Base-by-base conservation (phyloP, 257 asterid species). In the Ilex asprella region DNA sequence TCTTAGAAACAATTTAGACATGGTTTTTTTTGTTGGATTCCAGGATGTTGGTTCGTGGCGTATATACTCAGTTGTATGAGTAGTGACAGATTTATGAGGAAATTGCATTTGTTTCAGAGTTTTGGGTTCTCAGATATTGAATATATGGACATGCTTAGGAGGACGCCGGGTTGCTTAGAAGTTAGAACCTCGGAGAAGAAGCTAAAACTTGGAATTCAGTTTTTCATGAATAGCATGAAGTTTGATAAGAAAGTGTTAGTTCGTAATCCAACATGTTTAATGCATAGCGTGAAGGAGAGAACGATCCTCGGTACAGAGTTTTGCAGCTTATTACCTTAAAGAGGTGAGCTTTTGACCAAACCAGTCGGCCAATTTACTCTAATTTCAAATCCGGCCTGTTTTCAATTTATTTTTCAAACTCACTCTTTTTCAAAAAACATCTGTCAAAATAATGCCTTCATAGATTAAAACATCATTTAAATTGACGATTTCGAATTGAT, bases 21-120 rank as follows among this genome's bases (percentile, higher is more conserved):
- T 75, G 56, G 77, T 76, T 21, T 69, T 21, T 79, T 57, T 50
- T 65, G 32, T 56, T 41, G 51, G 73, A 75, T 62, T 75, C 76
- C 41, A 58, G 53, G 51, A 70, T 75, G 80, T 67, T 75, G n/a
- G 69, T 60, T 46, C 61, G 67, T 30, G 74, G 69, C 31, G 43
- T 75, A 49, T 52, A 12, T 32, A 53, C 74, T 9, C 11, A 39
- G 65, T 56, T 35, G 68, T 31, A 59, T 70, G 14, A 21, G 59
- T 55, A 41, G 21, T 2, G 67, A 67, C 27, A 62, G 68, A 8
- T 55, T 62, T 55, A 12, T 30, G 10, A 67, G 13, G 56, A 75
- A 75, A 62, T 10, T 67, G 21, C 47, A 32, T 3, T 31, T 70
- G 61, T 6, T 75, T 39, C 61, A 51, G 46, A 67, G 61, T 58